Base-by-base conservation (phyloP, 2,329 filamentous ascomycete genomes). In the Harringtonia aguacate region DNA sequence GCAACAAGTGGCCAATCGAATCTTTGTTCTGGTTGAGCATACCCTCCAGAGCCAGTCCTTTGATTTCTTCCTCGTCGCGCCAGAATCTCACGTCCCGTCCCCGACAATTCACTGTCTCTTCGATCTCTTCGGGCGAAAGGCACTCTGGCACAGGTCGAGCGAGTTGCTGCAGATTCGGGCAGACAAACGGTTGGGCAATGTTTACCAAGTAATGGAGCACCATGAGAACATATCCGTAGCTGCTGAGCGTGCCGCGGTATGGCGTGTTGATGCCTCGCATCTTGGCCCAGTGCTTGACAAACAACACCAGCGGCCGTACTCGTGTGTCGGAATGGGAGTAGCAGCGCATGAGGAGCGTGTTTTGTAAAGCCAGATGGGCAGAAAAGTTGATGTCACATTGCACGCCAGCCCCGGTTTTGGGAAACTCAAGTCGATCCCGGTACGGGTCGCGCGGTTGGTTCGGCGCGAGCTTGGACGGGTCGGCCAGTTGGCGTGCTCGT, bases 351-450 rank as follows among this genome's bases (percentile, higher is more conserved):
- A 95, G 75, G 29, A 77, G 66, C 0, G 88, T 94, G 59, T 95
- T 95, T 51, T 92, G 83, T 4, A 94, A 69, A 2, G 82, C 87
- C 4, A 95, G 74, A 36, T 85, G 79, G 17, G 88, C 88, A 2
- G 84, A 84, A 58, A 95, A 95, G 61, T 94, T 94, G 68, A 95
- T 86, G 57, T 95, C 87, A 58, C 86, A 92, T 58, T 89, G 85
- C 14, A 90, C 84, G n/a, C 87, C 87, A 24, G 83, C 75, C 4
- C 81, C 81, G 9, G 69, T 67, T 55, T 86, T 86, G 7, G 85
- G 84, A 46, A 90, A 90, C 58, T 92, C 86, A 3, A 94, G 73
- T 21, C 68, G 67, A 53, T 81, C 73, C 46, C 63, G 66, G 56
- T 74, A 75, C 27, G 65, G 67, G 51, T 79, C 70, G 46, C 67